Evolutionary conservation across 2,329 filamentous ascomycete genomes (phyloP), one percentile per base, ranked within the genome.

Genomic region (Paecilomyces sp.): DNA sequence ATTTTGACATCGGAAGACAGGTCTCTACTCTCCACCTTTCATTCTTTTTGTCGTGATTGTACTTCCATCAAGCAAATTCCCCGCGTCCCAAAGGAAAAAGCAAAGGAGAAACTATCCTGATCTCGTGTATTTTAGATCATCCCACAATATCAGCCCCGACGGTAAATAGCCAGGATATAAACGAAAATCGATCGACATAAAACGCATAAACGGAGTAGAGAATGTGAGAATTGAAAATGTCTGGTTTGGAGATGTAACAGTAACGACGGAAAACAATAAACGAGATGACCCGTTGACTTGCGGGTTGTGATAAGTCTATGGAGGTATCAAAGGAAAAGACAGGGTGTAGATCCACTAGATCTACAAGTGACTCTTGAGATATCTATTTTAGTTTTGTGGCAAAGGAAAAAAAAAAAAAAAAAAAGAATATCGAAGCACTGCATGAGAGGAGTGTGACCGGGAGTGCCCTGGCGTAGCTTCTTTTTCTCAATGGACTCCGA

Each of bases 241-340:
- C 33, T 34, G 11, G 56, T 41, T 41, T n/a, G 36, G n/a, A 41
- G 30, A 15, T 57, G 18, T 36, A 22, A 25, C 33, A 25, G 22
- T 51, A 11, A 51, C 7, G 28, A 33, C 31, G 15, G 50, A 25
- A 52, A 34, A 34, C 57, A 15, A 55, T 54, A 57, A 59, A 33
- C 25, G n/a, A 50, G 51, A 30, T 36, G 56, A 59, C 61, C 63
- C 65, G 62, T 66, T 62, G 64, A 59, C 56, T 63, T 63, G 61
- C 68, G 58, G 65, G 61, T 63, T 62, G 57, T 60, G 58, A 51
- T 54, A 33, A 64, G 61, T 70, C 68, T 70, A 71, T 71, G 64
- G 41, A 65, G 64, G 67, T 68, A 71, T 69, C 64, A 61, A 59
- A 65, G 66, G 59, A 64, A 67, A 64, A 60, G 63, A 71, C 64